Percentiles rank a stretch among this genome's conserved stretches.
Evolutionary conservation across 2,329 filamentous ascomycete genomes (phyloP).

Genomic region (Epichloe elymi): DNA sequence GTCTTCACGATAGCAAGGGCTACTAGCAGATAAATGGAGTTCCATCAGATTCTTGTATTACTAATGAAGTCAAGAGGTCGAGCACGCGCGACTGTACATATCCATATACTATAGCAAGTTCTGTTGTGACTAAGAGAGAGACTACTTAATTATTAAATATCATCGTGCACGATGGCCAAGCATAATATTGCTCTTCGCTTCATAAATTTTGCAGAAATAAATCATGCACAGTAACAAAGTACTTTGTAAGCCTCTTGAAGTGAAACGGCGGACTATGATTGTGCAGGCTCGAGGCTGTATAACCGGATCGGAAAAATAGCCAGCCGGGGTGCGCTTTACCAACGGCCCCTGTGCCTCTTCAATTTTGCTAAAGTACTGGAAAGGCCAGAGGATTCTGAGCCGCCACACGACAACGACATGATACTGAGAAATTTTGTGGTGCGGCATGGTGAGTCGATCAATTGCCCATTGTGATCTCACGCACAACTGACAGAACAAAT

Average conservation of each 20-base stretch:
- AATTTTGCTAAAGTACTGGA: slow-evolving; percentile 1
- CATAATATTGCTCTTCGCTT: too few relatives aligned
- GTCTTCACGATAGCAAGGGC: slow-evolving; percentile 80
- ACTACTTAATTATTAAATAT: not conserved
- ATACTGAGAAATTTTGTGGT: slow-evolving; percentile 40
- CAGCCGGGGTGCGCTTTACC: not conserved
- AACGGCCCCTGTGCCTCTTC: not conserved
- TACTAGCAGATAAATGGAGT: slow-evolving; percentile 33
- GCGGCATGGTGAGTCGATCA: slow-evolving; percentile 37
- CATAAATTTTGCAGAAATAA: too few relatives aligned
- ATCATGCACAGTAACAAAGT: too few relatives aligned
- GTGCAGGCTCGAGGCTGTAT: not conserved
- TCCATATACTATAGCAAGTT: slow-evolving; percentile 11
- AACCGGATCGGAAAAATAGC: slow-evolving; percentile 10
- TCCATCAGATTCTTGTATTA: slow-evolving; percentile 7
- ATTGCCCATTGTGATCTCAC: not conserved
- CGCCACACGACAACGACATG: slow-evolving; percentile 27
- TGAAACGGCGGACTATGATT: not conserved
- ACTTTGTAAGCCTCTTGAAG: too few relatives aligned
- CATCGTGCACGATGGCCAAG: not conserved
- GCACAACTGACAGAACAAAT: slow-evolving; percentile 3
- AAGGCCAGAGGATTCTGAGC: not conserved
- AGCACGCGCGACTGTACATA: slow-evolving; percentile 18
- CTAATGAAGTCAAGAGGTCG: slow-evolving; percentile 25
- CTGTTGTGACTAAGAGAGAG: slow-evolving; percentile 7